Evolutionary conservation across 208 protist genomes (phyloP), one percentile per base, ranked within the genome.

Genomic region (Zelonia costaricensis): DNA sequence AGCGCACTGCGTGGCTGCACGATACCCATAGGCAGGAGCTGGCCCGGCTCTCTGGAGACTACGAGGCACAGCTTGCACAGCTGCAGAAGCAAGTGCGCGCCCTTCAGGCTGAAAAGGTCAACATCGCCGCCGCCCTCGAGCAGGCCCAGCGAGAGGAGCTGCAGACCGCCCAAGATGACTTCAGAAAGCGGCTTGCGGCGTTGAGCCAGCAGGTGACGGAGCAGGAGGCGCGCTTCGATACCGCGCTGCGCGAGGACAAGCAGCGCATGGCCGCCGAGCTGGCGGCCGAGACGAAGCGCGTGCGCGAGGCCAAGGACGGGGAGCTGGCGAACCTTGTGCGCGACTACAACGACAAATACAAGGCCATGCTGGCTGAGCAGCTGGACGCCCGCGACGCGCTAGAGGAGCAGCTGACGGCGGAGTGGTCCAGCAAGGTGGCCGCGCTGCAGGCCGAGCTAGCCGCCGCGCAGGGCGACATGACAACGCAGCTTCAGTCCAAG

Each of bases 331-430:
- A 77, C 9, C 59, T 97, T 20, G 89, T 98, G 16, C 74, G 82
- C 57, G 86, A 94, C 69, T 97, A 98, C 80, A 97, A 98, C 60
- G 91, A 95, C 40, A 74, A 82, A 45, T 98, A 97, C 75, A 97
- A 96, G 62, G 23, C 82, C 0, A 98, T 98, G 94, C 69, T 98
- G 13, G 79, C 84, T 7, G 76, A 95, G 78, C 92, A 97, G 65
- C 69, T 98, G 16, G 77, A 95, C 57, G 84, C 66, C 16, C 74
- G 76, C 47, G 93, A 97, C 51, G 70, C 75, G 16, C 71, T 94
- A 15, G 80, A 92, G 68, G 63, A 64, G 15, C 27, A 71, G 23
- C 58, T 94, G 10, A 71, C 73, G 25, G 69, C 57, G 20, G 66
- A 86, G 49, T 91, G 79, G 69, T 46, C 52, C 0, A 55, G 44